Evolutionary conservation across 2,329 filamentous ascomycete species (phyloP), one percentile per base, ranked within the genome.

Genomic region (Blumeriella jaapii): DNA sequence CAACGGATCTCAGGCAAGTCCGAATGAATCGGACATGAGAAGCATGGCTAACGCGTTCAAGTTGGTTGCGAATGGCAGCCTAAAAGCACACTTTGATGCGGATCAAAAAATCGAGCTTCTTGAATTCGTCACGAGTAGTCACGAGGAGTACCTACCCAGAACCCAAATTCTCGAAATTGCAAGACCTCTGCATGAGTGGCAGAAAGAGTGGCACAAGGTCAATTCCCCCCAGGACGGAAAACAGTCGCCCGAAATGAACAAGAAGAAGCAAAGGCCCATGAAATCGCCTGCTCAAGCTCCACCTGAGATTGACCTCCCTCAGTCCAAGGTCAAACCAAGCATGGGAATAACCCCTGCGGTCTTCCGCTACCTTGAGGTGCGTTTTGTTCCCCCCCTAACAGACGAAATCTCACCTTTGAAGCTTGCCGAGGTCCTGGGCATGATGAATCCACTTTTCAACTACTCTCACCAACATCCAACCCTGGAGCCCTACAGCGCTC

Each of bases 141-240:
- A 93, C 51, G 82, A 87, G 47, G 87, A 96, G 59, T 94, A 81
- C 51, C 65, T 96, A 29, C 78, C 86, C 14, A 74, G 84, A 35
- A 72, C 67, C 41, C 67, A 67, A 45, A 69, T 76, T 6, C 69
- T 78, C 24, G 63, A 76, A 28, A 70, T 71, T 5, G 73, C 74
- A 10, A 69, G 70, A 48, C 74, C 74, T 2, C 61, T 68, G 16
- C 74, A 78, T 45, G 65, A 67, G 42, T 79, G 74, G 74, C 62
- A 69, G 47, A 78, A 78, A 58, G 74, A 78, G 15, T 79, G 74
- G 74, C 63, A 66, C 41, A 69, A 62, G 49, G 55, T 72, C 27
- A 79, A 79, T 55, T 54, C 62, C 2, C 61, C 64, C 38, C 36
- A 44, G 5, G 72, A 78, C 45, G 59, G 56, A 33, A 77, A 74